Evolutionary conservation across 1,284 basidiomycete genomes (phyloP), one percentile per base, ranked within the genome.

Genomic region (Rhodotorula sp.): DNA sequence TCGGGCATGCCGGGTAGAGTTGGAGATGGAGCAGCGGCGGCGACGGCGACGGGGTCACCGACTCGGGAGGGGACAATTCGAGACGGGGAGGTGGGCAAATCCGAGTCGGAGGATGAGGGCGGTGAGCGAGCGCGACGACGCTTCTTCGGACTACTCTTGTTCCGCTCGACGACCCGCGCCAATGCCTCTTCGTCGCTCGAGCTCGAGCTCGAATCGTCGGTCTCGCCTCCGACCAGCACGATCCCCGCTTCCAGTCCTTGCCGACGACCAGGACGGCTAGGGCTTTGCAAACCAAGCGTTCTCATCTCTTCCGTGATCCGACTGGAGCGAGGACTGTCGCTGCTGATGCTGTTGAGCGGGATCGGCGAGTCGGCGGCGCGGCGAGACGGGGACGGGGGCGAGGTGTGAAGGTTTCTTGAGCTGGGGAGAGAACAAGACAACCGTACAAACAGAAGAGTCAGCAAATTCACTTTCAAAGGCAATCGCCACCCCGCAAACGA

Each of bases 201-300:
- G 43, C 15, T 31, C 29, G n/a, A 39, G 59, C 18, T 59, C 49
- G 10, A 34, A 15, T 62, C 64, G 51, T 8, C 48, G 20, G 29
- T 23, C 51, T 20, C 54, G 23, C 43, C 34, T 48, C 54, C 46
- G 26, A 23, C 59, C 31, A 34, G 7, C 5, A 12, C 61, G 20
- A 51, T 46, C 12, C 20, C 23, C 31, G 21, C 56, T 0, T 12
- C 58, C 26, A 12, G 58, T 6, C 15, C 48, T 10, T 14, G 47
- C 20, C 6, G 3, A 3, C 29, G 29, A 29, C 29, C 29, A 29
- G 5, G 52, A 4, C 12, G 46, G 8, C 26, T 29, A 64, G 63
- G 54, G 62, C 66, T 64, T 18, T 10, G 29, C 59, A 68, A 68
- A 65, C 70, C 70, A 65, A 68, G 70, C 66, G 54, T 52, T 48